Conservation (phyloP, 75 land plant genomes). For the Pinus tabuliformis region DNA sequence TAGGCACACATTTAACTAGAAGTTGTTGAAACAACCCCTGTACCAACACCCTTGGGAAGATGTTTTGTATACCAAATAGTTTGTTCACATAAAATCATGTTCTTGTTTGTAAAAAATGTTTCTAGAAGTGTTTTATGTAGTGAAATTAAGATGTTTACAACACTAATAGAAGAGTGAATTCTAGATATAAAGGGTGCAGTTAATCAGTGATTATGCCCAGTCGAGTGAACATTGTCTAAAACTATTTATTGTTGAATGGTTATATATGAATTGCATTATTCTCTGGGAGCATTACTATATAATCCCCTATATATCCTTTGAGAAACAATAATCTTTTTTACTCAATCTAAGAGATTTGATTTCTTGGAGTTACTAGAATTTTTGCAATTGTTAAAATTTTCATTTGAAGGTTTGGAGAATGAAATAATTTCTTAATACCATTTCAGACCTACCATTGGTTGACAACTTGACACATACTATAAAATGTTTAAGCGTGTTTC, state of each 20-base stretch:
- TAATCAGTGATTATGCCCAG: not conserved
- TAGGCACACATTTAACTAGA: slow-evolving; percentile 97
- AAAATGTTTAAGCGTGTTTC: too few relatives aligned
- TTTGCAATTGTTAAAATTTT: too few relatives aligned
- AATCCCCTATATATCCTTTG: too few relatives aligned
- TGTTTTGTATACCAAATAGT: slow-evolving; percentile 86
- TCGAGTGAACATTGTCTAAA: not conserved
- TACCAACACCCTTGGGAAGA: slow-evolving; percentile 99
- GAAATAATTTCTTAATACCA: too few relatives aligned
- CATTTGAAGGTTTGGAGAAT: too few relatives aligned
- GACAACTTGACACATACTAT: too few relatives aligned
- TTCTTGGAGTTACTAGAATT: too few relatives aligned
- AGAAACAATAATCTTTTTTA: too few relatives aligned
- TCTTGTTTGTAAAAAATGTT: not conserved
- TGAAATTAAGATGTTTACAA: slow-evolving; percentile 2
- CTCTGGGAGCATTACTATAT: not conserved
- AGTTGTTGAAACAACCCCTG: slow-evolving; percentile 95
- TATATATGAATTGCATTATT: not conserved
- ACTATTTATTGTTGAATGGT: not conserved
- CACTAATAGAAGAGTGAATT: not conserved
- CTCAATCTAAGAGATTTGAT: too few relatives aligned
- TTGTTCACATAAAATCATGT: not conserved
- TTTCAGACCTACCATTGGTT: too few relatives aligned
- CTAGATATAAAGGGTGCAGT: not conserved
- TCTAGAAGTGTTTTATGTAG: not conserved